Base-by-base conservation (phyloP, 2,329 filamentous ascomycete species). In the Aureobasidium pullulans region DNA sequence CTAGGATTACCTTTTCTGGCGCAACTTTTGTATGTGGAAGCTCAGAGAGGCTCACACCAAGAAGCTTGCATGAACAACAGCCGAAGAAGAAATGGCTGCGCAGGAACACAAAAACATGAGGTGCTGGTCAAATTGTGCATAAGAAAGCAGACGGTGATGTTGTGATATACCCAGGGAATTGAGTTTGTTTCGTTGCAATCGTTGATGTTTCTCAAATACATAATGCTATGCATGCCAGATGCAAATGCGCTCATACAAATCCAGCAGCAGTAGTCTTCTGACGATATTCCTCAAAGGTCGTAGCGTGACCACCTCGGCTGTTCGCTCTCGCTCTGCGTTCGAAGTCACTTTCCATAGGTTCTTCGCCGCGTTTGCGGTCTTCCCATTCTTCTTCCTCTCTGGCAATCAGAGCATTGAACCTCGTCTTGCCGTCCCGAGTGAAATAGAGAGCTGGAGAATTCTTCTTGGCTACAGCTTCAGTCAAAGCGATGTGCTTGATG, bases 1-100 rank as follows among this genome's bases (percentile, higher is more conserved):
- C 4, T 40, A 71, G 70, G 77, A 79, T 47, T 68, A 66, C 54
- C 66, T 72, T n/a, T 76, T 84, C 64, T 73, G 72, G 23, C 71
- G 72, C n/a, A 79, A 77, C 70, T 83, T 83, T 69, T 75, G 77
- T 62, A 66, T 83, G 59, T 72, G 75, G 68, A 79, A 76, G 62
- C 66, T 82, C 32, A 67, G 60, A 34, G 63, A 63, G 5, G 64
- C 62, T 16, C 56, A 63, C 23, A 61, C 61, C 40, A 69, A 69
- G 66, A 70, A 70, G 63, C 50, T 66, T 13, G 52, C 40, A 13
- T 56, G 29, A 56, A 29, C 10, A 6, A 15, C 19, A 5, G 28
- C 29, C 34, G 39, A 16, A 44, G 6, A 23, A 10, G 34, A 23
- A 23, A 23, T 36, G 34, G 39, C 39, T 53, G 34, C 29, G 23